phyloP scores from a whole-genome alignment of 2,329 filamentous ascomycete genomes.

The Zalaria obscura region DNA sequence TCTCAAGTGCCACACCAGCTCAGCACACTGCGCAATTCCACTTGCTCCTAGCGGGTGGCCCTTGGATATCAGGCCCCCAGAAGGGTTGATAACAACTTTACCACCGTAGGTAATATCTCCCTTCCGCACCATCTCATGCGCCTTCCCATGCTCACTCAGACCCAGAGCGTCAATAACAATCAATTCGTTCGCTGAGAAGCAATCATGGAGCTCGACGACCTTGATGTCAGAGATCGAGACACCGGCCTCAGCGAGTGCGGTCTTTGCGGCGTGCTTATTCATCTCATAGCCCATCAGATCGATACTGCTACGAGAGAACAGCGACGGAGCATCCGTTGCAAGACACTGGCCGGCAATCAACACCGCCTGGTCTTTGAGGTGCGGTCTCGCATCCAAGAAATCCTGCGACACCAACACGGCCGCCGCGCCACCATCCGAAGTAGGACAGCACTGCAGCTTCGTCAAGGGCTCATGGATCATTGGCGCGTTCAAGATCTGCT shows the following conservation, averaged over 20 bases:
- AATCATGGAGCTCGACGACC: constrained; percentile 90
- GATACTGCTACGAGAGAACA: constrained; percentile 71
- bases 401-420: constrained; percentile 77
- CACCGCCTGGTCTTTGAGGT: constrained; percentile 71
- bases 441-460: constrained; percentile 97
- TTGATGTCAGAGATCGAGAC: constrained; percentile 53
- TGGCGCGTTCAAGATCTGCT: constrained; percentile 62
- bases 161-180: constrained; percentile 77
- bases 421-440: constrained; percentile 81
- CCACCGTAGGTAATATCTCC: constrained; percentile 89
- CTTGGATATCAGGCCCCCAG: constrained; percentile 88
- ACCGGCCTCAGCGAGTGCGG: constrained; percentile 61
- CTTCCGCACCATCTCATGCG: constrained; percentile 74
- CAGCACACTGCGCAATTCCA: constrained; percentile 88
- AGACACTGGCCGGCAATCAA: constrained; percentile 78
- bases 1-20: constrained; percentile 87
- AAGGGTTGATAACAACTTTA: constrained; percentile 75
- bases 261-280: constrained; percentile 54
- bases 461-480: constrained; percentile 80
- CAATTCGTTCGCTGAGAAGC: constrained; percentile 94
- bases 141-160: constrained; percentile 62
- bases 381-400: constrained; percentile 74
- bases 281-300: constrained; percentile 85
- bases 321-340: constrained; percentile 65
- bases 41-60: constrained; percentile 89